Percentiles rank a stretch among this genome's conserved stretches.
phyloP scores from a whole-genome alignment of 2,329 filamentous ascomycete genomes.

The Phoma sp. region DNA sequence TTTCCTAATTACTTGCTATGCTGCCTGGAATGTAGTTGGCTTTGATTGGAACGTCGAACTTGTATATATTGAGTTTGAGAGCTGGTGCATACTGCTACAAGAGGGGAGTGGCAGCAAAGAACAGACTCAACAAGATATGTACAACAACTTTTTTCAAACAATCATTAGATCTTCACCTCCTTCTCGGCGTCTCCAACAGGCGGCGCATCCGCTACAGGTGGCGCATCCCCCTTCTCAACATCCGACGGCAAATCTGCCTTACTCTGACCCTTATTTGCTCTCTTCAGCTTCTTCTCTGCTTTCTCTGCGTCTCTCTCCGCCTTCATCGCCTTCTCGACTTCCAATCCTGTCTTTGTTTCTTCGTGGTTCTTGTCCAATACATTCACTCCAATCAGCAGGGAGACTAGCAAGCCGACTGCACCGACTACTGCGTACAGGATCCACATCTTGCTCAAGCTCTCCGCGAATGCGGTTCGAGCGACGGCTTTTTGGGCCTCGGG shows the following conservation, averaged over 20 bases:
- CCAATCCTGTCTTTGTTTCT: conserved; percentile 59
- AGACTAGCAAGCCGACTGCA: conserved; percentile 48
- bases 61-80: too few species aligned
- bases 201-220: background rate
- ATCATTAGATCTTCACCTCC: conserved; percentile 1
- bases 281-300: conserved; percentile 38
- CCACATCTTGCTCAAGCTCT: conserved; percentile 57
- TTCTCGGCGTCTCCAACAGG: background rate
- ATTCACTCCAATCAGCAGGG: conserved; percentile 53
- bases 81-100: too few species aligned
- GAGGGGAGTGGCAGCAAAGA: too few species aligned
- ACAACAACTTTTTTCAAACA: background rate
- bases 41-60: too few species aligned
- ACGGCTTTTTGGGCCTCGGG: conserved; percentile 54
- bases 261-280: conserved; percentile 27
- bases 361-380: conserved; percentile 52
- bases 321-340: conserved; percentile 51
- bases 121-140: too few species aligned
- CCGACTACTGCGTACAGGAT: conserved; percentile 57
- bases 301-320: conserved; percentile 45
- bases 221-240: conserved; percentile 4
- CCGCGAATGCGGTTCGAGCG: conserved; percentile 53
- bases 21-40: too few species aligned
- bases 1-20: too few species aligned
- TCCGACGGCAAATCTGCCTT: conserved; percentile 11